Conservation (phyloP, 148 eudicot genomes). For the Rhododendron henanense region DNA sequence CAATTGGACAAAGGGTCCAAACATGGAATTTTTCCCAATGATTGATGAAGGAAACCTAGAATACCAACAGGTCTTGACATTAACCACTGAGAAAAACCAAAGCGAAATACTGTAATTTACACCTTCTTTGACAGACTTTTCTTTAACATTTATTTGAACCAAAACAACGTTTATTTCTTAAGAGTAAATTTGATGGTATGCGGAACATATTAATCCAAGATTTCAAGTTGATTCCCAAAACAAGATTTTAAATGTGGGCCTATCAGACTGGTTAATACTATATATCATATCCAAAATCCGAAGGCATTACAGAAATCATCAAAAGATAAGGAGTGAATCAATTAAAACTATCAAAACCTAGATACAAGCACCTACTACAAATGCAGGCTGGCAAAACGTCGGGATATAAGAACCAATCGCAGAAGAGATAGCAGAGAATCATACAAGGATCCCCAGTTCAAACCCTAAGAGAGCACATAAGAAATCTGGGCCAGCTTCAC, state of each 20-base stretch:
- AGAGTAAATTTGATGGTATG: not conserved
- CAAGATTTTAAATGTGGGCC: not conserved
- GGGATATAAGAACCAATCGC: no score
- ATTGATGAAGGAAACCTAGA: conserved; percentile 7
- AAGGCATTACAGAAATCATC: no score
- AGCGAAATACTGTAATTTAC: not conserved
- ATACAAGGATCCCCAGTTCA: no score
- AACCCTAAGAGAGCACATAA: no score
- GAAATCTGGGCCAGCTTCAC: no score
- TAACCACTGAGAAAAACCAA: not conserved
- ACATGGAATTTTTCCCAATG: conserved; percentile 10
- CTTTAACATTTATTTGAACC: not conserved
- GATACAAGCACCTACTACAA: no score
- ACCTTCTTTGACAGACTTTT: not conserved
- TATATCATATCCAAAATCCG: no score
- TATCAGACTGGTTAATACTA: not conserved
- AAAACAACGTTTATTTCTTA: not conserved
- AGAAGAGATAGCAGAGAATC: no score
- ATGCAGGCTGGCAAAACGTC: no score
- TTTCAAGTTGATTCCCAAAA: not conserved
- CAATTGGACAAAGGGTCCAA: not conserved
- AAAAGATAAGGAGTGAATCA: no score
- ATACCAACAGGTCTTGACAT: not conserved
- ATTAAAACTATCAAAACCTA: no score
- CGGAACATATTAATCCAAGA: not conserved